Evolutionary conservation across 2,329 filamentous ascomycete genomes (phyloP).

Genomic region (Clarireedia homoeocarpa): DNA sequence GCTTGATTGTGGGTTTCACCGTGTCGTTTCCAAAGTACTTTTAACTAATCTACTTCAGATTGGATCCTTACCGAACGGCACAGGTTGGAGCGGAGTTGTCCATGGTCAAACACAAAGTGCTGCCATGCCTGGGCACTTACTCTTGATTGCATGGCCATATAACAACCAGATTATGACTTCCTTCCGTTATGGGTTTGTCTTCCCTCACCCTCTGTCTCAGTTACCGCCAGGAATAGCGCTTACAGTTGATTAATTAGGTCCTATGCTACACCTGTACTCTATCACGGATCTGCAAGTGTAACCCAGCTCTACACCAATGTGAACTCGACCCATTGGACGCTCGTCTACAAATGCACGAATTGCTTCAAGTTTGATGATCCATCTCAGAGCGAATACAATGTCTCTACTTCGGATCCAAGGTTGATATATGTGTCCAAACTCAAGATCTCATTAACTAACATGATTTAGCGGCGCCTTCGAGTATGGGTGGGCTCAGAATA

Average conservation of each 20-base stretch:
- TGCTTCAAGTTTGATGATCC: conserved; percentile 47
- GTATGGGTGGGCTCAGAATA: conserved; percentile 49
- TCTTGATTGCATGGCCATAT: conserved; percentile 51
- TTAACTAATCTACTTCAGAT: conserved; percentile 8
- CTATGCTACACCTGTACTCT: conserved; percentile 50
- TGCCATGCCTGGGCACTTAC: conserved; percentile 48
- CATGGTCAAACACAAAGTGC: conserved; percentile 37
- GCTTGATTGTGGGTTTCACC: conserved; percentile 40
- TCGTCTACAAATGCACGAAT: conserved; percentile 58
- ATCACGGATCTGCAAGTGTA: conserved; percentile 53
- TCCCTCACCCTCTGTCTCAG: background rate
- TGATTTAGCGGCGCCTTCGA: conserved; percentile 32
- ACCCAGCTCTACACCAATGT: conserved; percentile 52
- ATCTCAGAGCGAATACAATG: conserved; percentile 34
- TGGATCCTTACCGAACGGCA: conserved; percentile 39
- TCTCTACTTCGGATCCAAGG: conserved; percentile 34
- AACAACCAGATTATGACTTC: conserved; percentile 45
- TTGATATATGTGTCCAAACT: background rate
- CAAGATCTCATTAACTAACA: background rate
- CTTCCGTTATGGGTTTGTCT: conserved; percentile 41
- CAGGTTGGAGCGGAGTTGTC: conserved; percentile 51
- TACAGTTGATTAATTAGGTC: conserved; percentile 31
- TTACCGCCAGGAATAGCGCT: background rate
- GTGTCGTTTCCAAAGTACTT: background rate
- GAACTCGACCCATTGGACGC: conserved; percentile 49